Evolutionary conservation across 495 filamentous ascomycete species (phyloP).

Genomic region (Acidomyces sp.): DNA sequence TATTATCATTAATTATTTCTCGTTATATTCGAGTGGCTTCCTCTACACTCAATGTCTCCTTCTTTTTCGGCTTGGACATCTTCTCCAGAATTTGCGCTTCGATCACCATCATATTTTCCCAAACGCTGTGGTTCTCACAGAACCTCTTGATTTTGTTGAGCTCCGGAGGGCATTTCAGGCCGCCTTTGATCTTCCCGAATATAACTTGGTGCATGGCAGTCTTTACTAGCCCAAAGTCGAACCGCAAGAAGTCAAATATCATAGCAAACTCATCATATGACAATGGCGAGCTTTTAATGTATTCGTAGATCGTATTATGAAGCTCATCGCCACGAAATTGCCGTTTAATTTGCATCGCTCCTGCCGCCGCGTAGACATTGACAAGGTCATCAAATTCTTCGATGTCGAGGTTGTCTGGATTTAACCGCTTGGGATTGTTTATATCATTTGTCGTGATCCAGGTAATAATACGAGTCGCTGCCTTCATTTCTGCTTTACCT

Average conservation of each 20-base stretch:
- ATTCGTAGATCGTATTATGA: slow-evolving; percentile 6
- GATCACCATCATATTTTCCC: slow-evolving; percentile 3
- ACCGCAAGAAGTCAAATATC: slow-evolving; percentile 2
- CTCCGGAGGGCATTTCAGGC: background rate
- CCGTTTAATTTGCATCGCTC: slow-evolving; percentile 3
- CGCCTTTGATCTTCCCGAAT: slow-evolving; percentile 2
- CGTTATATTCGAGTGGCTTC: no score
- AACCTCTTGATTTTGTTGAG: slow-evolving; percentile 2
- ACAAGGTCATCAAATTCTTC: slow-evolving; percentile 4
- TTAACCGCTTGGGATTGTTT: slow-evolving; percentile 2
- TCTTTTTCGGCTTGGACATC: slow-evolving; percentile 2
- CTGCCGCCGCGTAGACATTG: background rate
- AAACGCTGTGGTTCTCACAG: background rate
- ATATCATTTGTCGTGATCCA: slow-evolving; percentile 3
- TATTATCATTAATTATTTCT: no score
- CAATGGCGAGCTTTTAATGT: slow-evolving; percentile 2
- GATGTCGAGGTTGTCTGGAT: background rate
- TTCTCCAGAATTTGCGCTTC: slow-evolving; percentile 2
- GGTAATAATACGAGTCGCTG: background rate
- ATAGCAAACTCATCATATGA: slow-evolving; percentile 1
- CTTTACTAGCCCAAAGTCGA: slow-evolving; percentile 6
- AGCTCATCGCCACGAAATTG: slow-evolving; percentile 7
- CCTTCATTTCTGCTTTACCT: background rate
- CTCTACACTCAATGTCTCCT: no score
- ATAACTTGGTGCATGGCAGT: slow-evolving; percentile 5